Percentiles rank a stretch among this genome's conserved stretches.
Conservation (phyloP, 345 rosid species). For the Hibiscus trionum region DNA sequence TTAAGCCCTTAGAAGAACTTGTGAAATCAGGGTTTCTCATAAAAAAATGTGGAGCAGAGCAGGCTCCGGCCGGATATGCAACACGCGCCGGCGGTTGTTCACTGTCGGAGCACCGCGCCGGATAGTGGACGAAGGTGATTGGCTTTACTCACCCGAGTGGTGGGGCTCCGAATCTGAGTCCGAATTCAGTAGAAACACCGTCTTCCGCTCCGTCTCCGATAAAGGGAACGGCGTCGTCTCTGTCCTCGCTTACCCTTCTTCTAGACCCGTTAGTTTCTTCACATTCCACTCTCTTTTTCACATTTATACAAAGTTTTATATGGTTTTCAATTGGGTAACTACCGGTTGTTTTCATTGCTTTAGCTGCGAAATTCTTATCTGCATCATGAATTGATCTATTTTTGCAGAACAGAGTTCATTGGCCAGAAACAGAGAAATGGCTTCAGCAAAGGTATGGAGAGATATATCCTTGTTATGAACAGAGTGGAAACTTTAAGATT, state of each 20-base stretch:
- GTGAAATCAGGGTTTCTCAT: neutral
- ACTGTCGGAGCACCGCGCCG: conserved; percentile 26
- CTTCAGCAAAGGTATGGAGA: conserved; percentile 51
- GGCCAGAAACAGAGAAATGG: conserved; percentile 77
- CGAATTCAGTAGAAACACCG: conserved; percentile 28
- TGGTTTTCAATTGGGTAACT: neutral
- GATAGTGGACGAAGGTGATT: conserved; percentile 75
- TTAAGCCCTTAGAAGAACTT: too few species aligned
- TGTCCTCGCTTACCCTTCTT: conserved; percentile 60
- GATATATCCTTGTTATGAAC: conserved; percentile 25
- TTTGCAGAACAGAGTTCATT: conserved; percentile 44
- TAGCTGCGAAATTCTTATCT: neutral
- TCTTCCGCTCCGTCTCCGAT: conserved; percentile 44
- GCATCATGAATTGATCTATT: neutral
- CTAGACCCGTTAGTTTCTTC: conserved; percentile 61
- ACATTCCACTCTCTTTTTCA: neutral
- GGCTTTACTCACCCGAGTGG: conserved; percentile 83
- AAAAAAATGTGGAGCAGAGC: conserved; percentile 22
- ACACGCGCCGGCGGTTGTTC: conserved; percentile 30
- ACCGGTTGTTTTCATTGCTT: neutral
- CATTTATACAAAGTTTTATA: neutral
- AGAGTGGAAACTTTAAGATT: conserved; percentile 35
- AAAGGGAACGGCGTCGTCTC: conserved; percentile 83
- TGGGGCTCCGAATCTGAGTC: conserved; percentile 50
- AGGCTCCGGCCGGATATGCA: conserved; percentile 18